A percentile compares a stretch with the other conserved stretches of the same genome.
phyloP scores from a whole-genome alignment of 2,329 filamentous ascomycete genomes.

The Colletotrichum sp. region DNA sequence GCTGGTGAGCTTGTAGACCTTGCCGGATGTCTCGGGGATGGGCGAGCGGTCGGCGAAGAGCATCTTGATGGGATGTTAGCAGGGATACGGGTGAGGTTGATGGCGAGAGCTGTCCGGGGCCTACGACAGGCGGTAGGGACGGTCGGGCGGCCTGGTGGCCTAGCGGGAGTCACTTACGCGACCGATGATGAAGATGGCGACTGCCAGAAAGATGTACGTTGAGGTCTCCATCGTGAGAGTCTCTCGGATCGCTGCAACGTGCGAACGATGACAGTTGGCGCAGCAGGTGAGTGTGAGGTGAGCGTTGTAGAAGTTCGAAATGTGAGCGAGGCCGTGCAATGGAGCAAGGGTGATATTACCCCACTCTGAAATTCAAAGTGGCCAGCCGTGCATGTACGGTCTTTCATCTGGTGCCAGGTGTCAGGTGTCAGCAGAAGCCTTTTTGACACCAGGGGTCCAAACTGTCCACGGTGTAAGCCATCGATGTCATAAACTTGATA shows the following conservation, averaged over 20 bases:
- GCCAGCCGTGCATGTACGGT: fast-evolving
- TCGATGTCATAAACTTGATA: background rate
- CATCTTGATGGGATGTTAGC: background rate
- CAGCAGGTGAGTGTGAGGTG: background rate
- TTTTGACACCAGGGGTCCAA: too few relatives aligned
- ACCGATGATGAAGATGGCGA: background rate
- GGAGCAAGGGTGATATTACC: background rate
- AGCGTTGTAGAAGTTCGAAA: background rate
- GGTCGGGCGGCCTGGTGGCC: background rate
- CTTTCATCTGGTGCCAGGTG: background rate
- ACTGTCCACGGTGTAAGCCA: background rate
- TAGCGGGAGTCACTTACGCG: background rate
- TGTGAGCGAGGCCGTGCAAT: background rate
- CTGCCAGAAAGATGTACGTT: background rate
- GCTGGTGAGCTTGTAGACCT: background rate
- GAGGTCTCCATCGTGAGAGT: background rate
- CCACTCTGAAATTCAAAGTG: background rate
- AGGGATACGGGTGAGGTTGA: background rate
- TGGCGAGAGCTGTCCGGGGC: background rate
- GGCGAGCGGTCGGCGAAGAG: background rate
- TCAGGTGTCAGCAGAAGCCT: background rate
- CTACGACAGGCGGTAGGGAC: too few relatives aligned
- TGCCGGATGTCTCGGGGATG: background rate
- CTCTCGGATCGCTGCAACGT: background rate
- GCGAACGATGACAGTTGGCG: background rate